A percentile compares a stretch with the other conserved stretches of the same genome.
phyloP scores from a whole-genome alignment of 371 early-diverging fungal species.

The Entomophthora muscae region DNA sequence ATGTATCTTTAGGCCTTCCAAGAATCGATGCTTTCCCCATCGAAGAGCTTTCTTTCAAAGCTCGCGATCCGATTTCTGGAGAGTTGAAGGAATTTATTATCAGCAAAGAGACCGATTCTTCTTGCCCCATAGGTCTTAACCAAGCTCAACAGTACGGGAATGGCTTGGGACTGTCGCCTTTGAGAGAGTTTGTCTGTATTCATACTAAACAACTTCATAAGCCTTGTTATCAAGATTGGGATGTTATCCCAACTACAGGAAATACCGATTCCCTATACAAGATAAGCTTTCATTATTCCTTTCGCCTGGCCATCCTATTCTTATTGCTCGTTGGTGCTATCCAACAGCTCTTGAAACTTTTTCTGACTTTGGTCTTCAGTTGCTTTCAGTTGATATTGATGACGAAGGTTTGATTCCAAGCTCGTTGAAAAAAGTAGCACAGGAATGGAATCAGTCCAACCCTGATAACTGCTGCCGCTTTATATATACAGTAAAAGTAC shows the following conservation, averaged over 20 bases:
- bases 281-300: conserved; percentile 27
- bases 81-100: neutral
- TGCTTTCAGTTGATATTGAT: conserved; percentile 31
- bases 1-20: neutral
- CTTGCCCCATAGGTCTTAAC: neutral
- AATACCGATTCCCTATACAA: conserved; percentile 42
- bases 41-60: neutral
- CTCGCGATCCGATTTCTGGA: neutral
- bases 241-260: conserved; percentile 32
- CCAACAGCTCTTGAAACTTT: conserved; percentile 51
- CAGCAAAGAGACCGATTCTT: neutral
- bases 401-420: conserved; percentile 32
- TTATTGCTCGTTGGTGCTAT: conserved; percentile 60
- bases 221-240: conserved; percentile 38
- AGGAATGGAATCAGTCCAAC: conserved; percentile 14
- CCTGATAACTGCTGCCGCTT: neutral
- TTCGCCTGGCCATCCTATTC: conserved; percentile 31
- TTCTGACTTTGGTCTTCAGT: conserved; percentile 29
- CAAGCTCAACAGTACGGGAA: conserved; percentile 1
- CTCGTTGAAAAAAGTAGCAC: conserved; percentile 20
- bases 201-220: neutral
- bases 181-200: neutral
- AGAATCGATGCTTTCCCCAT: neutral
- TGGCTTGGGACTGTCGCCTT: neutral
- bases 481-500: conserved; percentile 4